Percentiles rank a stretch among this genome's conserved stretches.
These are phyloP conservation scores for Hypoxylon sp. DNA, from an alignment of 2,329 filamentous ascomycete species.

Conservation along the genomic window DNA sequence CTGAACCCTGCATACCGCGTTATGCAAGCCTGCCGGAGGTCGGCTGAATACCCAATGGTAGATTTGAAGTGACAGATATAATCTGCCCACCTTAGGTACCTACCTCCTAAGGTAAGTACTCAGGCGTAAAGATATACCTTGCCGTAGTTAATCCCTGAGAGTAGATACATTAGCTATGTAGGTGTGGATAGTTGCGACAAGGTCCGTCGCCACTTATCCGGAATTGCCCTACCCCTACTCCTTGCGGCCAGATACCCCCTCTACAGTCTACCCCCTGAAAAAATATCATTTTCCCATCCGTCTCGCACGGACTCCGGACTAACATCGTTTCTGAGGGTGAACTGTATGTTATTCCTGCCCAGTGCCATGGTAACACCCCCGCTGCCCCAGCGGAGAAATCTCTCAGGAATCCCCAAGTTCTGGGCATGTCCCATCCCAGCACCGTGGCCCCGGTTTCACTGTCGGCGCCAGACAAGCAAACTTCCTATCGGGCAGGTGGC, in stretches of 20 bases:
- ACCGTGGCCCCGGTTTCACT: background rate
- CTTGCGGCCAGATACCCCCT: too few species aligned
- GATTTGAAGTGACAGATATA: background rate
- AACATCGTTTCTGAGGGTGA: too few species aligned
- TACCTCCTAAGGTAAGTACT: too few species aligned
- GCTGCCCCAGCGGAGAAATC: background rate
- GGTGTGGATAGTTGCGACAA: background rate
- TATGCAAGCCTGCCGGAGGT: constrained; percentile 10
- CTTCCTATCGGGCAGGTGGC: constrained; percentile 26
- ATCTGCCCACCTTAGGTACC: background rate
- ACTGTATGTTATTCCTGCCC: background rate
- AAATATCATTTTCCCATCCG: too few species aligned
- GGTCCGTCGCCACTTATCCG: background rate
- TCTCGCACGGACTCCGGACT: too few species aligned
- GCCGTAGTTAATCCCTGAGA: background rate
- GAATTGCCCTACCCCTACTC: background rate
- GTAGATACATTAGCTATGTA: too few species aligned
- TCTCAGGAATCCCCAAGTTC: background rate
- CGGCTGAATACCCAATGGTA: constrained; percentile 2
- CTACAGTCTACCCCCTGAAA: too few species aligned
- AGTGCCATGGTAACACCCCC: background rate
- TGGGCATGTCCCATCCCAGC: background rate
- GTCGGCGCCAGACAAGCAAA: background rate
- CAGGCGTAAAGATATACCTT: too few species aligned
- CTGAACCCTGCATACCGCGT: constrained; percentile 7